Conservation (phyloP, 176 grass and related monocot genomes). For the Paspalum vaginatum region DNA sequence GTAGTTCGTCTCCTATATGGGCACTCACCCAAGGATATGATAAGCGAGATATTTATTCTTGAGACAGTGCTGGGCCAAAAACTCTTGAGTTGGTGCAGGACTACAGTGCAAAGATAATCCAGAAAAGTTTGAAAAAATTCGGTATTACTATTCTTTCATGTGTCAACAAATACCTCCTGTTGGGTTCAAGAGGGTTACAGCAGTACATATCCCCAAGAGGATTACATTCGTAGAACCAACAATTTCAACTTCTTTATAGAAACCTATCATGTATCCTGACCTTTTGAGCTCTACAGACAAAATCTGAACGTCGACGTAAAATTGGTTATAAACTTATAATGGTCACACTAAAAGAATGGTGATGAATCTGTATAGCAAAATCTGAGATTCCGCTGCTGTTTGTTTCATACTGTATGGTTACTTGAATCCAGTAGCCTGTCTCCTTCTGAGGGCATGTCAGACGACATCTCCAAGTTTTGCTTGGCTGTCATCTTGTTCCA, state of each 20-base stretch:
- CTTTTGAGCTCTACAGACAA: constrained; percentile 50
- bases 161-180: constrained; percentile 36
- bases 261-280: constrained; percentile 48
- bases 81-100: neutral
- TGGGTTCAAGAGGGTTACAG: constrained; percentile 43
- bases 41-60: neutral
- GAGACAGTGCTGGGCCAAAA: neutral
- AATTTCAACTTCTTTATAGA: constrained; percentile 38
- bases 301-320: constrained; percentile 28
- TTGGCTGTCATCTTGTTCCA: constrained; percentile 94
- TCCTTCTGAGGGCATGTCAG: constrained; percentile 61
- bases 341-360: constrained; percentile 39
- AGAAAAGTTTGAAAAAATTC: neutral
- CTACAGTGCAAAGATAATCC: neutral
- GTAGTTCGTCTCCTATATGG: neutral
- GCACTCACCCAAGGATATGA: neutral
- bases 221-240: constrained; percentile 20
- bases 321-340: constrained; percentile 30
- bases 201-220: constrained; percentile 4
- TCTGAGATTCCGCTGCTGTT: neutral
- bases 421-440: constrained; percentile 71
- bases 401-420: constrained; percentile 59
- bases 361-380: constrained; percentile 34
- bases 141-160: constrained; percentile 20
- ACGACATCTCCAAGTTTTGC: constrained; percentile 72